Percentiles rank a stretch among this genome's conserved stretches.
These are phyloP conservation scores for Mycena latifolia DNA, from an alignment of 768 basidiomycete genomes.

Conservation along the genomic window DNA sequence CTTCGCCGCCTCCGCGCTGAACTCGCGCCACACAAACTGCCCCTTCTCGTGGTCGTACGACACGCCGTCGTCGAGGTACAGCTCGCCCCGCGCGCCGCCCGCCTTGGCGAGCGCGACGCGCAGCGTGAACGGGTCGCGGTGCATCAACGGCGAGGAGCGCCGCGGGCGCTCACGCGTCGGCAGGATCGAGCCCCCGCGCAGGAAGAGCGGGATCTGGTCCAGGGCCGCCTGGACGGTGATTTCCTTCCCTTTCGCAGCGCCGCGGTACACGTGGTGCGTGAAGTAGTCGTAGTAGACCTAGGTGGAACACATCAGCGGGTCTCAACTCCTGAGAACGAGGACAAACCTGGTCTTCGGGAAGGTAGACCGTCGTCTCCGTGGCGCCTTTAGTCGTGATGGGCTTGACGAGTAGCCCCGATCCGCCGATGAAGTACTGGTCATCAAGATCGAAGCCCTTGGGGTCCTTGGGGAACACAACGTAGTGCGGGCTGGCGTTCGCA, in stretches of 20 bases:
- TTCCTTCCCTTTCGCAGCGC: constrained; percentile 70
- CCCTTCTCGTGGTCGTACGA: constrained; percentile 82
- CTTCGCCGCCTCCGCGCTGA: constrained; percentile 64
- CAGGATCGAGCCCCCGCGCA: constrained; percentile 93
- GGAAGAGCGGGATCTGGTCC: constrained; percentile 83
- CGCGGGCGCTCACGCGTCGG: constrained; percentile 90
- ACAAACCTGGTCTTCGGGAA: constrained; percentile 90
- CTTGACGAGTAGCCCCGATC: constrained; percentile 90
- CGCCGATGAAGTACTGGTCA: constrained; percentile 94
- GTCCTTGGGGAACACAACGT: constrained; percentile 93
- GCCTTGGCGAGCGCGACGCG: constrained; percentile 80
- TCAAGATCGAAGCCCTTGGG: constrained; percentile 88
- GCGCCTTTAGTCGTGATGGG: constrained; percentile 85
- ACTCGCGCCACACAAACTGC: constrained; percentile 86
- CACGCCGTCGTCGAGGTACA: constrained; percentile 97
- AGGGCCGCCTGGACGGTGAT: constrained; percentile 87
- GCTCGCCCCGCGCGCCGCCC: constrained; percentile 77
- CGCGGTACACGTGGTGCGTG: constrained; percentile 74
- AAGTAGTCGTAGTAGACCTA: constrained; percentile 98
- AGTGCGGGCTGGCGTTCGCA: constrained; percentile 85
- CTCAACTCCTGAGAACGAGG: no score
- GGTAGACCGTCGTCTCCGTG: constrained; percentile 80
- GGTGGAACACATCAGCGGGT: neutral
- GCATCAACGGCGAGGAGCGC: constrained; percentile 89
- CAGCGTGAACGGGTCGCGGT: constrained; percentile 92